Conservation (phyloP, 2,329 filamentous ascomycete species). For the Penicillium brasilianum region DNA sequence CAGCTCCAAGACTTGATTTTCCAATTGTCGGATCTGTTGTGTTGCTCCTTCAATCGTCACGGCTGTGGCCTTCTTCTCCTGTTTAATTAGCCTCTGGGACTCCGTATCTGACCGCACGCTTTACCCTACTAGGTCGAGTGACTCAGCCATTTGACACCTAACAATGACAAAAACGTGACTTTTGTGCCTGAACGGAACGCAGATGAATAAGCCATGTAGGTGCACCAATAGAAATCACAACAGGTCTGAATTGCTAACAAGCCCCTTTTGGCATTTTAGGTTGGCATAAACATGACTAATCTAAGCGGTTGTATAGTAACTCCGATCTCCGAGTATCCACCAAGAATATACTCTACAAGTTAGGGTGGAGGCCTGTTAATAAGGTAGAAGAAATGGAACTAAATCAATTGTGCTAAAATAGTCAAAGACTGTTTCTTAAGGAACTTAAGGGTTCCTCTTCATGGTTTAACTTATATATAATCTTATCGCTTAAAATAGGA, state of each 20-base stretch:
- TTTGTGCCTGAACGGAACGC: too few relatives aligned
- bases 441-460: neutral
- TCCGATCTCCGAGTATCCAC: too few relatives aligned
- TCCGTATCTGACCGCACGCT: too few relatives aligned
- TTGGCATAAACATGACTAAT: too few relatives aligned
- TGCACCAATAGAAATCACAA: too few relatives aligned
- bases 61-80: neutral
- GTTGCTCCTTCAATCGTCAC: neutral
- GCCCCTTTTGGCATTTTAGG: too few relatives aligned
- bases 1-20: neutral
- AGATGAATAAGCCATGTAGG: too few relatives aligned
- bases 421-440: neutral
- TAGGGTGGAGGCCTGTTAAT: neutral
- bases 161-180: too few relatives aligned
- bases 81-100: neutral
- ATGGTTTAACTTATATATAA: neutral
- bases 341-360: slow-evolving; percentile 1
- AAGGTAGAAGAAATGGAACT: neutral
- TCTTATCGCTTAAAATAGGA: neutral
- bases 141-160: too few relatives aligned
- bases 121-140: too few relatives aligned
- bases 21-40: neutral
- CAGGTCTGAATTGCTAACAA: too few relatives aligned
- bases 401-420: neutral
- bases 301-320: too few relatives aligned